Evolutionary conservation across 257 asterid genomes (phyloP).

Genomic region (Solanum chilense): DNA sequence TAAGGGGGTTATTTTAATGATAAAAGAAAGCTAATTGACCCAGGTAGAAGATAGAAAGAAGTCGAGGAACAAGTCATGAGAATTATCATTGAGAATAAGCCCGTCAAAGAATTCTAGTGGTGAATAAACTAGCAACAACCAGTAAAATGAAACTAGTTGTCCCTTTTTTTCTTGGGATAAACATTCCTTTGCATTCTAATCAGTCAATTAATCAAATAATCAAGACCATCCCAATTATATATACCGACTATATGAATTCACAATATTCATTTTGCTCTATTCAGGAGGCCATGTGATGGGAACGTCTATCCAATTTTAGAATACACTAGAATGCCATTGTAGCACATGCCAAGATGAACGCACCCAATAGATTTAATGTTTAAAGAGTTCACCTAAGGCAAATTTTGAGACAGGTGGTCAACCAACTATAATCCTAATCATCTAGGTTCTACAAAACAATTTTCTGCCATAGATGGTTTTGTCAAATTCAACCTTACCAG

Average conservation of each 20-base stretch:
- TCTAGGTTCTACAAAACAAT: background rate
- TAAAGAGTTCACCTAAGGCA: background rate
- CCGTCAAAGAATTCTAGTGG: background rate
- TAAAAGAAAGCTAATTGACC: background rate
- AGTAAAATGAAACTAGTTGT: background rate
- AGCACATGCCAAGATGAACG: background rate
- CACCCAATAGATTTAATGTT: background rate
- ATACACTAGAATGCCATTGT: background rate
- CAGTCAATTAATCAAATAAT: background rate
- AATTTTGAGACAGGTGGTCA: background rate
- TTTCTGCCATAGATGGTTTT: background rate
- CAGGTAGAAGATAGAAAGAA: background rate
- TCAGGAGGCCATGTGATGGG: background rate
- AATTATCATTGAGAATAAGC: background rate
- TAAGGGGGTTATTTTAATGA: background rate
- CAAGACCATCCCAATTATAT: background rate
- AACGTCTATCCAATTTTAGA: background rate
- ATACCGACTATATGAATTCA: background rate
- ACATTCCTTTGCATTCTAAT: background rate
- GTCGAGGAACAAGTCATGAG: background rate
- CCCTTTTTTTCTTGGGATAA: background rate
- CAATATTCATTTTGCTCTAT: background rate
- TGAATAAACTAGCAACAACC: background rate
- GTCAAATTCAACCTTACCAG: background rate
- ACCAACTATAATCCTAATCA: background rate